Base-by-base conservation (phyloP, 257 asterid genomes). In the Rauvolfia tetraphylla region DNA sequence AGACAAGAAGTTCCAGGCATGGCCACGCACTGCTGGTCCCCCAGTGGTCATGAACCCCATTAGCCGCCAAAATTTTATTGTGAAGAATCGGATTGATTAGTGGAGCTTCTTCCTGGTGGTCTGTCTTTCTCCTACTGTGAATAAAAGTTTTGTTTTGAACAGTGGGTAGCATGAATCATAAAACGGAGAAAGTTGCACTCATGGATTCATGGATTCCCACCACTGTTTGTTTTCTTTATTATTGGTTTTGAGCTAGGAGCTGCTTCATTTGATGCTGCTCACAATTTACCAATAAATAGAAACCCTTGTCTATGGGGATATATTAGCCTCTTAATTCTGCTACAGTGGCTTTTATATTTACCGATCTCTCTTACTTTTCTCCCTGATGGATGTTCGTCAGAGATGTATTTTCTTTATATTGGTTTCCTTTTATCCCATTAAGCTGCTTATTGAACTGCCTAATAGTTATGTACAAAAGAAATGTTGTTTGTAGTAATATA, bases 1-100 rank as follows among this genome's bases (percentile, higher is more conserved):
- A 0, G 98, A 94, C 90, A 92, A 88, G 67, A 90, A 92, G 90
- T 84, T 94, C 73, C 95, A 88, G 89, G 98, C 97, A 48, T 94
- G 98, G 98, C 98, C 98, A 69, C 96, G 98, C n/a, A 89, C 97
- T 80, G 98, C 98, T 20, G 98, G 98, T 53, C 97, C 98, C 7
- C 98, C 98, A 0, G 97, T 94, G 65, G 97, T 92, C 81, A 92
- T 94, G 98, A 94, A 94, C 86, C 98, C 98, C 82, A 87, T 94
- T 84, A 89, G 92, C 84, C 97, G 98, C 85, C 98, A 94, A 68
- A 94, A 94, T 78, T 94, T 88, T 87, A 87, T 88, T 31, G 98
- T 92, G 80, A 94, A 92, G 82, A 74, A 89, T 78, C 81, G 79
- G 33, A 73, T 88, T 80, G 95, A 90, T 44, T 73, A 82, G 56